Evolutionary conservation across 768 basidiomycete genomes (phyloP).

Genomic region (Tephrocybe sp.): DNA sequence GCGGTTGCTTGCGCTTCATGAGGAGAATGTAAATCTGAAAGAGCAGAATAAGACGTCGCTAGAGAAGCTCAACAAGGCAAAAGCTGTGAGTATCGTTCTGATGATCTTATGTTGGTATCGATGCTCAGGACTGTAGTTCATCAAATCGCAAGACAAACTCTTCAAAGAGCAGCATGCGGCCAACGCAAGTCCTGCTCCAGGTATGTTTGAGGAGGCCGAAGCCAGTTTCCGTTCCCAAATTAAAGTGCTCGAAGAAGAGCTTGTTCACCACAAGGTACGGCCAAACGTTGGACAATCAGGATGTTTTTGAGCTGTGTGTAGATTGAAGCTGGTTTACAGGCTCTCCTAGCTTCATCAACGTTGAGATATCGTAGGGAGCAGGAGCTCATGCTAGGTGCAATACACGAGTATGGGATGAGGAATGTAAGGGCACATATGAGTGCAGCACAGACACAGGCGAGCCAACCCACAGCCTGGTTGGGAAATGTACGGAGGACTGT

Average conservation of each 20-base stretch:
- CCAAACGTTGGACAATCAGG: background rate
- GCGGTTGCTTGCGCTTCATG: conserved; percentile 71
- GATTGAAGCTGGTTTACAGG: conserved; percentile 29
- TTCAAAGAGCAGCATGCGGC: conserved; percentile 81
- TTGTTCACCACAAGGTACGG: conserved; percentile 54
- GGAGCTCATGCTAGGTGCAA: conserved; percentile 73
- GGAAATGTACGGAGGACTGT: conserved; percentile 61
- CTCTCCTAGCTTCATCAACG: conserved; percentile 52
- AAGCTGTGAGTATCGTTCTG: conserved; percentile 45
- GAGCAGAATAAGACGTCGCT: conserved; percentile 68
- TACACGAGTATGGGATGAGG: conserved; percentile 71
- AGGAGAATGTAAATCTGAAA: conserved; percentile 71
- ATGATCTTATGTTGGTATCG: background rate
- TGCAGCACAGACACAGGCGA: conserved; percentile 31
- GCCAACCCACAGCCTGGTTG: conserved; percentile 68
- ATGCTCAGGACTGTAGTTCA: conserved; percentile 57
- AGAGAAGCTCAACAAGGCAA: conserved; percentile 82
- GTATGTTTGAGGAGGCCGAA: conserved; percentile 73
- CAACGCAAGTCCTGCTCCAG: conserved; percentile 44
- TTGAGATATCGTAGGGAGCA: conserved; percentile 74
- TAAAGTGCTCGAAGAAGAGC: conserved; percentile 63
- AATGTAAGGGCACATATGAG: conserved; percentile 61
- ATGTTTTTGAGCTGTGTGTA: background rate
- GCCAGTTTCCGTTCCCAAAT: conserved; percentile 64
- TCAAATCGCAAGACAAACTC: conserved; percentile 88